Evolutionary conservation across 805 yeast genomes (phyloP).

Genomic region (Saccharomycopsis babjevae): DNA sequence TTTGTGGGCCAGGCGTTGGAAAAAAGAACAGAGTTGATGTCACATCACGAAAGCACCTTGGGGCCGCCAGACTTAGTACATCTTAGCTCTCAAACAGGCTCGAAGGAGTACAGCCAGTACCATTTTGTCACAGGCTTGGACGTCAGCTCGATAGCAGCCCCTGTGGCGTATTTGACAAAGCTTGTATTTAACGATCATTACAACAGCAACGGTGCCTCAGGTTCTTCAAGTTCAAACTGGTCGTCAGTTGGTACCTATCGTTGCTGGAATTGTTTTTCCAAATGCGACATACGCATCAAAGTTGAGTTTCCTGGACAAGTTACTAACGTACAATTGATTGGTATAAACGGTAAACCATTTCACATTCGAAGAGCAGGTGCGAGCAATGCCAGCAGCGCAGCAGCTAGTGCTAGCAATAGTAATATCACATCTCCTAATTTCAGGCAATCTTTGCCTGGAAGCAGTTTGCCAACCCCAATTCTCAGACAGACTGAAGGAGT

Average conservation of each 20-base stretch:
- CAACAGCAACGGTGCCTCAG: slow-evolving; percentile 31
- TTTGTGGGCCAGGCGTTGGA: slow-evolving; percentile 10
- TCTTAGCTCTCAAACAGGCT: slow-evolving; percentile 25
- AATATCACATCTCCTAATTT: background rate
- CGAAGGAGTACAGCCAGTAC: slow-evolving; percentile 35
- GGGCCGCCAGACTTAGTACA: slow-evolving; percentile 73
- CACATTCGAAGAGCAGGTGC: slow-evolving; percentile 2
- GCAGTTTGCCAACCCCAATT: background rate
- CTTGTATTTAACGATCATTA: slow-evolving; percentile 46
- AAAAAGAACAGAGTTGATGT: slow-evolving; percentile 13
- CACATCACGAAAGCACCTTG: slow-evolving; percentile 6
- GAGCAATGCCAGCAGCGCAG: background rate
- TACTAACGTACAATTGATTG: slow-evolving; percentile 14
- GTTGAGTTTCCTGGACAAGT: slow-evolving; percentile 41
- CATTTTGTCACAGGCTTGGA: slow-evolving; percentile 47
- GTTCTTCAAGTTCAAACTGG: slow-evolving; percentile 27
- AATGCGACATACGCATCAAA: slow-evolving; percentile 63
- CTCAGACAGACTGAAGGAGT: slow-evolving; percentile 24
- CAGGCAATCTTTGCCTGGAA: background rate
- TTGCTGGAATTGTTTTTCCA: slow-evolving; percentile 62
- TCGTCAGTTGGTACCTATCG: slow-evolving; percentile 48
- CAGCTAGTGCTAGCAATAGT: background rate
- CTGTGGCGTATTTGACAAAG: slow-evolving; percentile 47
- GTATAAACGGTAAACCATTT: slow-evolving; percentile 15
- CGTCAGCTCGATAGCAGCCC: slow-evolving; percentile 40